These are phyloP conservation scores for Lachancea quebecensis DNA, from an alignment of 805 yeast genomes.

Conservation along the genomic window DNA sequence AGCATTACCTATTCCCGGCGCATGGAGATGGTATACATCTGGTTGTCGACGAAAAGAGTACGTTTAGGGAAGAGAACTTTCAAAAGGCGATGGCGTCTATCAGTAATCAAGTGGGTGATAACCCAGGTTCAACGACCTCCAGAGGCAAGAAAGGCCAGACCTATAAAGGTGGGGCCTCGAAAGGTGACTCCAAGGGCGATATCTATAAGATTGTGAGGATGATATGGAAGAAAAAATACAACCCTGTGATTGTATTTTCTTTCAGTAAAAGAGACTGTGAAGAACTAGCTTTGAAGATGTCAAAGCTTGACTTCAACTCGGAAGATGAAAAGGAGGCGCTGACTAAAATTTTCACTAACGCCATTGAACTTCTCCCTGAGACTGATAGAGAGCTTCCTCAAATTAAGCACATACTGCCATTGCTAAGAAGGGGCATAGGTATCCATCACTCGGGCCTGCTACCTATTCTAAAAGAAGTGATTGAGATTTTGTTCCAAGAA, in stretches of 20 bases:
- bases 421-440: constrained; percentile 92
- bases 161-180: constrained; percentile 69
- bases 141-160: constrained; percentile 73
- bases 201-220: constrained; percentile 94
- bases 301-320: constrained; percentile 87
- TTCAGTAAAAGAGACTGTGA: constrained; percentile 97
- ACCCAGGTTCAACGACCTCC: constrained; percentile 54
- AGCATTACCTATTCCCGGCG: constrained; percentile 96
- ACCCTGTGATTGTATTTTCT: constrained; percentile 98
- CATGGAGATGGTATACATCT: constrained; percentile 96
- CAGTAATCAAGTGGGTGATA: constrained; percentile 76
- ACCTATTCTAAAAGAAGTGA: constrained; percentile 89
- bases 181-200: constrained; percentile 68
- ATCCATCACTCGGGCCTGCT: constrained; percentile 96
- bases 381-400: constrained; percentile 90
- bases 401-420: constrained; percentile 83
- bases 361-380: constrained; percentile 80
- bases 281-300: constrained; percentile 87
- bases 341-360: constrained; percentile 84
- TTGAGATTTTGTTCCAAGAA: constrained; percentile 94
- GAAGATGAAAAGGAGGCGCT: constrained; percentile 91
- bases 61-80: constrained; percentile 93
- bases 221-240: constrained; percentile 95
- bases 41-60: constrained; percentile 95
- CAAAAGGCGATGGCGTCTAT: constrained; percentile 97